Conservation (phyloP, 2,329 filamentous ascomycete species). For the Colletotrichum eremochloae region DNA sequence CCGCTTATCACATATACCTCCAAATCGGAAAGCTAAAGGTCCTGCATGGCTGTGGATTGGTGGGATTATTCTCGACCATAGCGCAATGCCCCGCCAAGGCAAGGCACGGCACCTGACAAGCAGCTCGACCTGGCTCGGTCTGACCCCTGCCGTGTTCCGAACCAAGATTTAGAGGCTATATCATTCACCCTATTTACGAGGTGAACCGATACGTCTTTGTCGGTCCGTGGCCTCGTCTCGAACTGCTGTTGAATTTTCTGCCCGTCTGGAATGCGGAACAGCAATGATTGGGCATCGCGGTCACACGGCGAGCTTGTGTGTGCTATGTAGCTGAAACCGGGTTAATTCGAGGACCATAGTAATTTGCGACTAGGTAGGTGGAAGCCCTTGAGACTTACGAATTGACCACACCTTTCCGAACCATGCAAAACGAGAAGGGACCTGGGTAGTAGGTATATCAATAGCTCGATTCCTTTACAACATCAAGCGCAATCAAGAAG, state of each 20-base stretch:
- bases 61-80: conserved; percentile 6
- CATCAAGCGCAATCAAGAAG: conserved; percentile 40
- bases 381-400: background rate
- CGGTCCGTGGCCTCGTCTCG: too few species aligned
- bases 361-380: background rate
- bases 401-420: background rate
- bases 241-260: background rate
- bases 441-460: too few species aligned
- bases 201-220: too few species aligned
- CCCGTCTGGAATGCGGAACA: background rate
- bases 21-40: background rate
- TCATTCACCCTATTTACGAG: background rate
- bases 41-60: background rate
- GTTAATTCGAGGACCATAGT: background rate
- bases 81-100: conserved; percentile 19
- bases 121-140: background rate
- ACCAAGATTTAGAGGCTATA: background rate
- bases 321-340: background rate
- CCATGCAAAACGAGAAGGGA: background rate
- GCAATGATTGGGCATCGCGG: too few species aligned
- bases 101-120: conserved; percentile 9
- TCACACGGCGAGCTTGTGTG: background rate
- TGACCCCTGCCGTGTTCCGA: background rate
- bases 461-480: conserved; percentile 31
- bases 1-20: too few species aligned